These are phyloP conservation scores for Beauveria australis DNA, from an alignment of 2,329 filamentous ascomycete species.

Conservation along the genomic window DNA sequence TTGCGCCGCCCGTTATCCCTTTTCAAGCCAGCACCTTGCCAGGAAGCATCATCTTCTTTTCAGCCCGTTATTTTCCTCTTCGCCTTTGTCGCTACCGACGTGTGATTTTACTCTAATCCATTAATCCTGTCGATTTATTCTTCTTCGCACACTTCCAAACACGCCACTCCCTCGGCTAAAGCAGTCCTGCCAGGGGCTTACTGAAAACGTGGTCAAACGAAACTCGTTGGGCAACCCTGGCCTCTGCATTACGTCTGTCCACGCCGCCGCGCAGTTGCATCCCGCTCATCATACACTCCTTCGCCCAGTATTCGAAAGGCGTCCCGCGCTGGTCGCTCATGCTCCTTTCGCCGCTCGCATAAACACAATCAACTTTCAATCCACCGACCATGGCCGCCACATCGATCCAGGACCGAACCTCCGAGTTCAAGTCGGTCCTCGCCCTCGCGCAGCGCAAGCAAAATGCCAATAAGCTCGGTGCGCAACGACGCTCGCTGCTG, in stretches of 20 bases:
- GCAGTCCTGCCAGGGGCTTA: neutral
- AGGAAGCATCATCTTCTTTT: constrained; percentile 1
- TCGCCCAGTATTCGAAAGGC: constrained; percentile 1
- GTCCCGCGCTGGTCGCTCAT: constrained; percentile 28
- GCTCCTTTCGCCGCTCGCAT: constrained; percentile 6
- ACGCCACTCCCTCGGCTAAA: constrained; percentile 7
- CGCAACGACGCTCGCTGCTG: constrained; percentile 74
- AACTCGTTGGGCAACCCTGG: neutral
- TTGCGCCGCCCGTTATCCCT: neutral
- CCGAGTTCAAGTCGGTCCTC: constrained; percentile 90
- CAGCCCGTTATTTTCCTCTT: neutral
- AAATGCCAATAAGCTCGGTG: constrained; percentile 64
- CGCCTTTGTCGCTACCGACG: neutral
- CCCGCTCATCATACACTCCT: neutral
- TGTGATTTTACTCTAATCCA: neutral
- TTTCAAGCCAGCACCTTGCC: neutral
- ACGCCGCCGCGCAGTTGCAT: neutral
- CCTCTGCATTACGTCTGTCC: neutral
- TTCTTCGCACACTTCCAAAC: neutral
- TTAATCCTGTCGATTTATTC: neutral
- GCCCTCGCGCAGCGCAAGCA: constrained; percentile 75
- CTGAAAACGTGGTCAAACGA: constrained; percentile 10
- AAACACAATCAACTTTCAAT: neutral
- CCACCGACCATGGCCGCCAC: constrained; percentile 45
- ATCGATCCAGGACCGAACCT: constrained; percentile 93